Evolutionary conservation across 305 asterid species (phyloP).

Genomic region (Rubia peregrina): DNA sequence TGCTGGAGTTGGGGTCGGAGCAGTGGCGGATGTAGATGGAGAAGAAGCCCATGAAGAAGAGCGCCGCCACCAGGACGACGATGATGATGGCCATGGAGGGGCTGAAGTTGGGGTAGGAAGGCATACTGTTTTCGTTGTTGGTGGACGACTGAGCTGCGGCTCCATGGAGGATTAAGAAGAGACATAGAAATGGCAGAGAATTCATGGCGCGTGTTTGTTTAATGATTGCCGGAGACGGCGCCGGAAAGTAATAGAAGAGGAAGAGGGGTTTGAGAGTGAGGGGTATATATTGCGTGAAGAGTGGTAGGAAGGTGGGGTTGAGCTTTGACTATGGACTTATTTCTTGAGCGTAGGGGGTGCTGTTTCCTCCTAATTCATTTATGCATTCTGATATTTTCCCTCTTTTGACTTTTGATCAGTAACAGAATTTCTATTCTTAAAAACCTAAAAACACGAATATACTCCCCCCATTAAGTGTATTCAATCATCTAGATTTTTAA

Average conservation of each 20-base stretch:
- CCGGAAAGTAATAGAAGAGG: not conserved
- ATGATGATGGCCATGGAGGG: constrained; percentile 45
- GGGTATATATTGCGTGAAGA: not conserved
- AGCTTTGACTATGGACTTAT: not conserved
- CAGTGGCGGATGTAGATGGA: constrained; percentile 45
- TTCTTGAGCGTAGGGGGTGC: not conserved
- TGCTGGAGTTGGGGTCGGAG: constrained; percentile 13
- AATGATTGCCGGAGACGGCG: constrained; percentile 12
- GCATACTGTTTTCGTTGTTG: not conserved
- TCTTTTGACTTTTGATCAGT: not conserved
- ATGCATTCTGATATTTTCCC: not conserved
- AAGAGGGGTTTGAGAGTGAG: not conserved
- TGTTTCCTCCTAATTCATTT: constrained; percentile 2
- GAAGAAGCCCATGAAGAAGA: constrained; percentile 43
- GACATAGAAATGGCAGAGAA: not conserved
- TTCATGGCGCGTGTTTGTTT: not conserved
- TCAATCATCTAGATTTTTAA: too few species aligned
- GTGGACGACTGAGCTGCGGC: constrained; percentile 23
- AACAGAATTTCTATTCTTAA: too few species aligned
- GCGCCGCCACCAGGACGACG: constrained; percentile 34
- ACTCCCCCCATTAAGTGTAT: too few species aligned
- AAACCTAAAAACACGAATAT: too few species aligned
- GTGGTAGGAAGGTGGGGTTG: not conserved
- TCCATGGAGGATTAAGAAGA: constrained; percentile 2
- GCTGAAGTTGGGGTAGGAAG: constrained; percentile 23